Evolutionary conservation across 73 alveolate genomes (phyloP).

Genomic region (Tetrahymena malaccensis): DNA sequence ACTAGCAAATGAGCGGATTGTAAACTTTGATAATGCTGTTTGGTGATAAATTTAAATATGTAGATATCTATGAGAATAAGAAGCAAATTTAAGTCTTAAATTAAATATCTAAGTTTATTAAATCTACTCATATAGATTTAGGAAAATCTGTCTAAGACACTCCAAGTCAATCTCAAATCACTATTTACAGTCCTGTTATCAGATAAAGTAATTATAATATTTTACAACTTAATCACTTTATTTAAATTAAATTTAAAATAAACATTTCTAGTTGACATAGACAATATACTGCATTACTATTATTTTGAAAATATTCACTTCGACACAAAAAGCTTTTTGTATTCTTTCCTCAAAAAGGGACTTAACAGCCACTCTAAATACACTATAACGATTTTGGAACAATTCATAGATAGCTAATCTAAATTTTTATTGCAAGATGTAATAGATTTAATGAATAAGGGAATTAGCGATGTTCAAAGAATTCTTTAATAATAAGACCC

Average conservation of each 20-base stretch:
- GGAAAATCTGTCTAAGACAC: neutral
- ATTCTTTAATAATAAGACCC: neutral
- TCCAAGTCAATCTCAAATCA: neutral
- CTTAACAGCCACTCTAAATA: neutral
- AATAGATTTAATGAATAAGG: neutral
- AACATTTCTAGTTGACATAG: neutral
- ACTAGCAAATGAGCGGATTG: neutral
- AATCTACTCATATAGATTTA: neutral
- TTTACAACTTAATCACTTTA: neutral
- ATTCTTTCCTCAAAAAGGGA: neutral
- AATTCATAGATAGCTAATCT: neutral
- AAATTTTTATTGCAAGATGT: neutral
- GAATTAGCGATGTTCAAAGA: neutral
- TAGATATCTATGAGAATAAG: neutral
- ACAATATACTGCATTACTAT: neutral
- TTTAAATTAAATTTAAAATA: neutral
- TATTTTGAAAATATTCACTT: neutral
- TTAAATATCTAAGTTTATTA: neutral
- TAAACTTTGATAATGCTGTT: neutral
- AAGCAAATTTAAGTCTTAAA: neutral
- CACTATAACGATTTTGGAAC: neutral
- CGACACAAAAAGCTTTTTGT: neutral
- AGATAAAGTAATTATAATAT: neutral
- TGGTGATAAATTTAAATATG: neutral
- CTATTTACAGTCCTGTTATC: neutral